Base-by-base conservation (phyloP, 1,284 basidiomycete genomes). In the Polyporus tsugae region DNA sequence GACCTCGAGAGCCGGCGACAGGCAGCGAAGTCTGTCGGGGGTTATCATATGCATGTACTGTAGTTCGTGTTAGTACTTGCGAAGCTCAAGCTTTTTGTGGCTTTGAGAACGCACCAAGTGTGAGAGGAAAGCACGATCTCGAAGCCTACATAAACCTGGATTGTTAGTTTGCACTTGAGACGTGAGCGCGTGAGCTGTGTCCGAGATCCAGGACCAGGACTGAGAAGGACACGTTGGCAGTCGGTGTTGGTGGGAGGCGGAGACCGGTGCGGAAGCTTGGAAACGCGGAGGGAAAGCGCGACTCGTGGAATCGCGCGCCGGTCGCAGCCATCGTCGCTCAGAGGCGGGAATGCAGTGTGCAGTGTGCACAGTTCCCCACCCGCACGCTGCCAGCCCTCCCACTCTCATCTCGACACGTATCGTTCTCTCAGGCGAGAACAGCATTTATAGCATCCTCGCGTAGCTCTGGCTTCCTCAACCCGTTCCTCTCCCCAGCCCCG, bases 191-290 rank as follows among this genome's bases (percentile, higher is more conserved):
- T 9, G 25, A 9, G 25, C 64, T 36, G 11, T 29, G 63, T 19
- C 10, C 60, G 66, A 44, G n/a, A n/a, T n/a, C n/a, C n/a, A n/a
- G n/a, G n/a, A n/a, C n/a, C n/a, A n/a, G n/a, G n/a, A n/a, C n/a
- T n/a, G 69, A 60, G 62, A 70, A 62, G 53, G 66, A 63, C 69
- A 68, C 69, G 69, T 67, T 60, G 44, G 53, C 49, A n/a, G 62
- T 25, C 13, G 60, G 60, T 11, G 60, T 25, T 46, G 57, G 66
- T 67, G 69, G 66, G 69, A 70, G 65, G 39, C 68, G 59, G 68
- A 36, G 62, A 39, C 64, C 36, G 36, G 57, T 7, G 36, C 36
- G 9, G 57, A 39, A 25, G 57, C n/a, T n/a, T n/a, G n/a, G n/a
- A n/a, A n/a, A n/a, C 36, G 57, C 36, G 36, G 15, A 57, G 33